These are phyloP conservation scores for Lineolata rhizophorae DNA, from an alignment of 495 filamentous ascomycete genomes.

Conservation along the genomic window DNA sequence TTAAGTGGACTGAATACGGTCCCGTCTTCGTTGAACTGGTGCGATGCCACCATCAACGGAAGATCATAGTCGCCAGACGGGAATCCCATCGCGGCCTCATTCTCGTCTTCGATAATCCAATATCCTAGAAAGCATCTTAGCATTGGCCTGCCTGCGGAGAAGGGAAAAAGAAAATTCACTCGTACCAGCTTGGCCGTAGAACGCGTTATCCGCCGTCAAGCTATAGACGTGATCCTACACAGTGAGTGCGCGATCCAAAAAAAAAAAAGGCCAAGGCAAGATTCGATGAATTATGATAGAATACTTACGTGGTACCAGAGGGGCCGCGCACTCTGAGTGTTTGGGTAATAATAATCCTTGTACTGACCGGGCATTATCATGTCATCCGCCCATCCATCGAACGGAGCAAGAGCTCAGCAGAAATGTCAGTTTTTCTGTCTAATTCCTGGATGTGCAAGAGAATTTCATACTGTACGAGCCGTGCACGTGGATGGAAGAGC, in stretches of 20 bases:
- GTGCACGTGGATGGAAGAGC: too few relatives aligned
- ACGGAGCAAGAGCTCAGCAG: slow-evolving; percentile 16
- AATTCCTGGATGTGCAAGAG: too few relatives aligned
- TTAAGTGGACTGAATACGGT: slow-evolving; percentile 19
- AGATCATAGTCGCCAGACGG: slow-evolving; percentile 28
- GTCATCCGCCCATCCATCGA: slow-evolving; percentile 37
- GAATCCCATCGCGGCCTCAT: slow-evolving; percentile 22
- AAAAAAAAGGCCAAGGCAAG: too few relatives aligned
- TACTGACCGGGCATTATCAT: slow-evolving; percentile 24
- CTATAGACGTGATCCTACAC: slow-evolving; percentile 23
- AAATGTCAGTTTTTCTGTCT: too few relatives aligned
- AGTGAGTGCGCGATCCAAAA: background rate
- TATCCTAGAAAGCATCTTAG: slow-evolving; percentile 21
- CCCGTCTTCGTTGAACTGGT: slow-evolving; percentile 27
- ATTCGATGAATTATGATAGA: too few relatives aligned
- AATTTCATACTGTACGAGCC: slow-evolving; percentile 30
- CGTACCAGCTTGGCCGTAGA: slow-evolving; percentile 31
- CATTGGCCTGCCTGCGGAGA: slow-evolving; percentile 23
- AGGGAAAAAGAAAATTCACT: slow-evolving; percentile 21
- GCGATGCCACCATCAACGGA: slow-evolving; percentile 25
- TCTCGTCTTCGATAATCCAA: background rate
- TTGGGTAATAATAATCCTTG: slow-evolving; percentile 40
- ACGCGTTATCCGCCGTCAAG: slow-evolving; percentile 27
- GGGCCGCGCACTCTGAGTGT: slow-evolving; percentile 24
- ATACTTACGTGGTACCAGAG: slow-evolving; percentile 32